Evolutionary conservation across 352 stramenopile species (phyloP).

Genomic region (Globisporangium cylindrosporum): DNA sequence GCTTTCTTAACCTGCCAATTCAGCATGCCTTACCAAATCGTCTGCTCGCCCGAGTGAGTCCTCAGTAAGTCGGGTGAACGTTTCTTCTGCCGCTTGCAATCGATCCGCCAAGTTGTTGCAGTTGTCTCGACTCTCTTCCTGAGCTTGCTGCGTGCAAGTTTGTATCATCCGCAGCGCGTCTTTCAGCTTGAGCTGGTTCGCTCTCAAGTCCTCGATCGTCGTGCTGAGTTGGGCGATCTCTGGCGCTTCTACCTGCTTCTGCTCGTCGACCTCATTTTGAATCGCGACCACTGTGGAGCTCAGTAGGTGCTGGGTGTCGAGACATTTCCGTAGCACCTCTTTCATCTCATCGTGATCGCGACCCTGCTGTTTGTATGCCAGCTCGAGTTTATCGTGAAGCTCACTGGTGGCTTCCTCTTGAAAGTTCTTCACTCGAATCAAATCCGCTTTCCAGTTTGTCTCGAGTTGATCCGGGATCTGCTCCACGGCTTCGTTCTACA

Average conservation of each 20-base stretch:
- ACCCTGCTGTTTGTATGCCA: background rate
- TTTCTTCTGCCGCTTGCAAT: constrained; percentile 42
- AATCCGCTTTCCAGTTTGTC: constrained; percentile 15
- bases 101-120: constrained; percentile 29
- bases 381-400: constrained; percentile 21
- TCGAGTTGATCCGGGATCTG: constrained; percentile 26
- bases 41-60: constrained; percentile 34
- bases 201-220: constrained; percentile 43
- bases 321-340: constrained; percentile 43
- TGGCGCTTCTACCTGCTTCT: constrained; percentile 16
- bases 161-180: constrained; percentile 50
- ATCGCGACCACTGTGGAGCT: constrained; percentile 55
- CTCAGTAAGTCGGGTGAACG: constrained; percentile 35
- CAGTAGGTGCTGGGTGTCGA: constrained; percentile 60
- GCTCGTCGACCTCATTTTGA: constrained; percentile 48
- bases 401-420: constrained; percentile 15
- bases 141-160: constrained; percentile 35
- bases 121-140: constrained; percentile 31
- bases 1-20: too few species aligned
- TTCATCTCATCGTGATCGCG: constrained; percentile 33
- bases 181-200: constrained; percentile 43
- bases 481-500: constrained; percentile 31
- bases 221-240: constrained; percentile 9
- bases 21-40: constrained; percentile 36
- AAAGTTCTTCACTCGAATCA: constrained; percentile 6